phyloP scores from a whole-genome alignment of 768 basidiomycete genomes.

The Mycena sanguinolenta region DNA sequence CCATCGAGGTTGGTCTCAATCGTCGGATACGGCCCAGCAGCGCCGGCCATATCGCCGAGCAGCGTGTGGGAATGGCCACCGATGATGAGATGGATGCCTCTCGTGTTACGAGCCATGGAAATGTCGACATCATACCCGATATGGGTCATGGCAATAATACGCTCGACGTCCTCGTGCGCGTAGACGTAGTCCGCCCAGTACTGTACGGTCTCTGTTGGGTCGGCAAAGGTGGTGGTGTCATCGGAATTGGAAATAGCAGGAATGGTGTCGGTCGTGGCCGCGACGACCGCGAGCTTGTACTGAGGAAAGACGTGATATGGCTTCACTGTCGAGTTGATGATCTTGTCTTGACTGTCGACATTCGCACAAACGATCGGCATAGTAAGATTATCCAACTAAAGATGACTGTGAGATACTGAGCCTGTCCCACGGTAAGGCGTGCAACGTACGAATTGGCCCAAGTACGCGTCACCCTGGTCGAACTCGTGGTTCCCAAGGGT shows the following conservation, averaged over 20 bases:
- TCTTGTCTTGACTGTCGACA: conserved; percentile 52
- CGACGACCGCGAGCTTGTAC: conserved; percentile 57
- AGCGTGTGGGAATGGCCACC: conserved; percentile 63
- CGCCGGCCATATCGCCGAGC: conserved; percentile 54
- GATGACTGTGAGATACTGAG: not conserved
- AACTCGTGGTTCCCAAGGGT: conserved; percentile 64
- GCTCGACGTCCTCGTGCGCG: conserved; percentile 48
- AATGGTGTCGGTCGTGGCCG: conserved; percentile 58
- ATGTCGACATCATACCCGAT: conserved; percentile 61
- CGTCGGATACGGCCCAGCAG: conserved; percentile 59
- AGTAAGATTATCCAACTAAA: conserved; percentile 52
- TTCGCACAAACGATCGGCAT: conserved; percentile 62
- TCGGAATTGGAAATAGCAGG: conserved; percentile 54
- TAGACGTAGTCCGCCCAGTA: conserved; percentile 54
- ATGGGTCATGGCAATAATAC: conserved; percentile 61
- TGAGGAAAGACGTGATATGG: conserved; percentile 57
- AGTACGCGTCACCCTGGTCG: conserved; percentile 56
- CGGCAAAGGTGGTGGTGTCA: conserved; percentile 53
- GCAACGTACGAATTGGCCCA: conserved; percentile 49
- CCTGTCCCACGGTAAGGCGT: not conserved
- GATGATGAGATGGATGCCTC: conserved; percentile 55
- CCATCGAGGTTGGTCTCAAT: conserved; percentile 57
- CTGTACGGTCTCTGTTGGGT: conserved; percentile 53
- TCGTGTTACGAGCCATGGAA: conserved; percentile 53
- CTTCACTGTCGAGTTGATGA: conserved; percentile 47